Evolutionary conservation across 441 rosid species (phyloP), one percentile per base, ranked within the genome.

Genomic region (Brassica balearica): DNA sequence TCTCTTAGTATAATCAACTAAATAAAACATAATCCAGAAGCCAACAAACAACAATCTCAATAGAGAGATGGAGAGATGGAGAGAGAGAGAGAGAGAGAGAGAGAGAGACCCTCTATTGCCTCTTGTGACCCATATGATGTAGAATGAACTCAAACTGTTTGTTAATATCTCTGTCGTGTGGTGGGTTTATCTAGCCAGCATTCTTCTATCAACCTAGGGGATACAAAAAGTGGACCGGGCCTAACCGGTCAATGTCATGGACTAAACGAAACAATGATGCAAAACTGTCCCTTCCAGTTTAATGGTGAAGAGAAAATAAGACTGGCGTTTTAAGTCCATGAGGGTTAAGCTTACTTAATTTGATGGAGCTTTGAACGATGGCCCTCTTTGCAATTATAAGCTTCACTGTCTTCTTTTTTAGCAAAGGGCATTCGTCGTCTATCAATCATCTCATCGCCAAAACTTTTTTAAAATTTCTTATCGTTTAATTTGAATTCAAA

Each of bases 281-380:
- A 51, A 62, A 14, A 48, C 34, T 20, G 41, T 25, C 62, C n/a
- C 25, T 58, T 20, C 25, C 51, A 3, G n/a, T 10, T 41, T 59
- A 41, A 43, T 61, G 48, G 22, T 70, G 55, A 65, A 72, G 71
- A 19, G 55, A 75, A 17, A 20, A 38, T 72, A 48, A 74, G 77
- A 81, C 92, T 74, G 84, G 91, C 97, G 89, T 87, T 87, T 83
- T 90, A 59, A 95, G 91, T 59, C 98, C 97, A 84, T 92, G 96
- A 6, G 94, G 85, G 72, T 93, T 92, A 71, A 46, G 77, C 85
- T 38, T 38, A 43, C n/a, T 88, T 95, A 25, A 25, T 25, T 29
- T 51, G 88, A 3, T 55, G 97, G 90, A 81, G 97, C 97, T 82
- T 69, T 89, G 72, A 92, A 95, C 41, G 82, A 85, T 2, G 98